Percentiles rank a stretch among this genome's conserved stretches.
Conservation (phyloP, 164 flowering plant genomes). For the Chimonanthus praecox region DNA sequence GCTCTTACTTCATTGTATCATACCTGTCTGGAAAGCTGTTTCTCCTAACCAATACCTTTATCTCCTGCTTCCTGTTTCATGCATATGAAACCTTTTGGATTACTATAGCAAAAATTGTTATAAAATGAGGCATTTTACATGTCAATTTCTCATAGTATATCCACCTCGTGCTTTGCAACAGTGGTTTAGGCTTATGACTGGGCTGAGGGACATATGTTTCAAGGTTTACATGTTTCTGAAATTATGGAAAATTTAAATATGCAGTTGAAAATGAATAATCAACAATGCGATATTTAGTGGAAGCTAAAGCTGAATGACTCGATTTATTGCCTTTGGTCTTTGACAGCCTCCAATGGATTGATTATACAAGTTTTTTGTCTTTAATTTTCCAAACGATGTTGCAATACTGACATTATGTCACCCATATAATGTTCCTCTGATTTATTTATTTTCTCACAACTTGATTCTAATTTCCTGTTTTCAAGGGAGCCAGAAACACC, state of each 20-base stretch:
- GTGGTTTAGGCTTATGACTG: not conserved
- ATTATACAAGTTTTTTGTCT: too few relatives aligned
- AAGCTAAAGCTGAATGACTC: not conserved
- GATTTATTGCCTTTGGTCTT: not conserved
- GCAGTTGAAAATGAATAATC: too few relatives aligned
- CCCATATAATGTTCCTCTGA: not conserved
- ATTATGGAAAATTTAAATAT: not conserved
- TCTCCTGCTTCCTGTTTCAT: not conserved
- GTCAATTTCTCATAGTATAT: too few relatives aligned
- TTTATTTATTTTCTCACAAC: not conserved
- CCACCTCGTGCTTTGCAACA: not conserved
- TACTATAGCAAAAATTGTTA: not conserved
- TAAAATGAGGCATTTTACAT: not conserved
- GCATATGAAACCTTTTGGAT: not conserved
- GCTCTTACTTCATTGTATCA: too few relatives aligned
- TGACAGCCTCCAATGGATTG: not conserved
- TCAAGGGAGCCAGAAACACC: slow-evolving; percentile 24
- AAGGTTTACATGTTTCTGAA: not conserved
- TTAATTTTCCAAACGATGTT: not conserved
- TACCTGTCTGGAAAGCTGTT: not conserved
- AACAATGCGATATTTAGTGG: not conserved
- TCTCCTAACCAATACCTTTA: not conserved
- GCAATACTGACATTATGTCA: too few relatives aligned
- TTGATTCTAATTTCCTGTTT: not conserved
- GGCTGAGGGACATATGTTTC: not conserved